Evolutionary conservation across 73 alveolate genomes (phyloP).

Genomic region (Paramecium primaurelia): DNA sequence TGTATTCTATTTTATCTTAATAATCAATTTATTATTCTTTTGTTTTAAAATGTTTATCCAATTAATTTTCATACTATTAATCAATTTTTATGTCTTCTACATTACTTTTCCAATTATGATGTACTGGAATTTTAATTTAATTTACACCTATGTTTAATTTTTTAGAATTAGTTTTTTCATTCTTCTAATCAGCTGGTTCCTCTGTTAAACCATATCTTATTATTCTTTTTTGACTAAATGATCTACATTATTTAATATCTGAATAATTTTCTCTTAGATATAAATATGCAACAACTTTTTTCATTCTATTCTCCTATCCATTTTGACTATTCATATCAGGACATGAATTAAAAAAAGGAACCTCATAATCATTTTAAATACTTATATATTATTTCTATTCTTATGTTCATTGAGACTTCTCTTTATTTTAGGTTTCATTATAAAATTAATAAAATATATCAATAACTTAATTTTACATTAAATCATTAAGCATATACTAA

Average conservation of each 20-base stretch:
- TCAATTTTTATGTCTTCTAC: not conserved
- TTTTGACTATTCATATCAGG: not conserved
- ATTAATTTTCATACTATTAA: not conserved
- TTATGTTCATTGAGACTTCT: not conserved
- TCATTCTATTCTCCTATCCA: not conserved
- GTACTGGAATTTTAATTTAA: not conserved
- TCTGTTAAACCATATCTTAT: not conserved
- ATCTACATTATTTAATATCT: not conserved
- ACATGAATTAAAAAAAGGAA: slow-evolving; percentile 4
- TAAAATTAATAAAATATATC: not conserved
- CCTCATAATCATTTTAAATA: not conserved
- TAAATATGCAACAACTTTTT: not conserved
- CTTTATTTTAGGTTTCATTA: not conserved
- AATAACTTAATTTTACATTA: not conserved
- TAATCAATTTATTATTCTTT: slow-evolving; percentile 31
- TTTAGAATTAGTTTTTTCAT: not conserved
- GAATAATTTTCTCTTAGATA: not conserved
- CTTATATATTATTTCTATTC: not conserved
- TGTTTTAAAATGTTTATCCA: not conserved
- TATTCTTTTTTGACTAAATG: not conserved
- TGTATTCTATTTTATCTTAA: not conserved
- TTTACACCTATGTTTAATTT: not conserved
- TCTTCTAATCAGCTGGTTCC: not conserved
- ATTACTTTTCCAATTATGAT: not conserved
- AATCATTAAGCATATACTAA: not conserved